Percentiles rank a stretch among this genome's conserved stretches.
Conservation (phyloP, 768 basidiomycete genomes). For the Mycena chlorophos region DNA sequence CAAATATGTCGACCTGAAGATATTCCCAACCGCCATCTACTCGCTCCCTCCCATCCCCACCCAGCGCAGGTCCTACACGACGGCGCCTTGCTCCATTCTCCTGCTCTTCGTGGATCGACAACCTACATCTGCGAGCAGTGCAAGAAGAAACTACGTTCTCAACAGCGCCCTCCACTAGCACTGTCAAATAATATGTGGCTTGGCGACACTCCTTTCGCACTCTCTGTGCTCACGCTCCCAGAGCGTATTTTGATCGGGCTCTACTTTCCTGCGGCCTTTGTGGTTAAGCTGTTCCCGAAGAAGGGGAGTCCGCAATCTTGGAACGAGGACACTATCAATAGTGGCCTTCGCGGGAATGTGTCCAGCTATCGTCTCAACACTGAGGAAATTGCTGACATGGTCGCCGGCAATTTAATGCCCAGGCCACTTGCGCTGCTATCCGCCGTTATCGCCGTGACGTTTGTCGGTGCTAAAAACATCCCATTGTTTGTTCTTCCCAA, state of each 20-base stretch:
- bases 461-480: constrained; percentile 15
- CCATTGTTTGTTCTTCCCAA: neutral
- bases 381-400: constrained; percentile 46
- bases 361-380: constrained; percentile 6
- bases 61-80: neutral
- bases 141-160: neutral
- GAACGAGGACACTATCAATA: constrained; percentile 16
- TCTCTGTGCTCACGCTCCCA: constrained; percentile 31
- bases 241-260: constrained; percentile 38
- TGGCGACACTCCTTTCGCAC: constrained; percentile 29
- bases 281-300: constrained; percentile 41
- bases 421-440: constrained; percentile 30
- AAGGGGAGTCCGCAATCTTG: constrained; percentile 8
- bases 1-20: neutral
- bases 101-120: neutral
- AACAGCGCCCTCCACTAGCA: constrained; percentile 20
- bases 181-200: constrained; percentile 45
- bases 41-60: neutral
- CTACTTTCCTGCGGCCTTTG: constrained; percentile 33
- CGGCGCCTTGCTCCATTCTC: neutral
- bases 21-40: neutral
- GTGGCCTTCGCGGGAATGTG: constrained; percentile 8
- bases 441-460: constrained; percentile 19
- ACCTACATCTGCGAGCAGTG: constrained; percentile 15
- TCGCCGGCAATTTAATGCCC: constrained; percentile 51